Conservation (phyloP, 2,329 filamentous ascomycete genomes). For the Fusarium dlaminii region DNA sequence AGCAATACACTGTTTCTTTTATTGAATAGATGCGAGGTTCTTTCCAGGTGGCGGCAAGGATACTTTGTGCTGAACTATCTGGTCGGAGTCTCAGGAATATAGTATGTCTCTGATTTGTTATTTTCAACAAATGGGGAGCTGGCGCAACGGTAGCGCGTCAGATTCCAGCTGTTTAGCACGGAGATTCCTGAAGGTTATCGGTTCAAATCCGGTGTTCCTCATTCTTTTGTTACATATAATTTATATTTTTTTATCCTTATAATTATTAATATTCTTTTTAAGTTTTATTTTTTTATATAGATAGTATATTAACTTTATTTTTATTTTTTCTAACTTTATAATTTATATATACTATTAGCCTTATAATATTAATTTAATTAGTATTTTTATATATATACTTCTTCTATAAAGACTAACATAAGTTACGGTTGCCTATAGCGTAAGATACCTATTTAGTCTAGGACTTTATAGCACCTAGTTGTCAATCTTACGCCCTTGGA, state of each 20-base stretch:
- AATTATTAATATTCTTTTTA: not conserved
- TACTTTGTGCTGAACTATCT: no score
- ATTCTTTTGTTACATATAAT: not conserved
- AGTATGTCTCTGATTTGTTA: fast-evolving
- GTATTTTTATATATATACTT: not conserved
- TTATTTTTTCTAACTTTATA: no score
- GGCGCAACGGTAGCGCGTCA: slow-evolving; percentile 12
- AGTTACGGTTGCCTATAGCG: not conserved
- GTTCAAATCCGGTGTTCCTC: slow-evolving; percentile 30
- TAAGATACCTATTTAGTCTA: not conserved
- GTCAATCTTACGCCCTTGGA: slow-evolving; percentile 29
- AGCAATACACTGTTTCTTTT: not conserved
- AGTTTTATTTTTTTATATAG: not conserved
- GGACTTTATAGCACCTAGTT: not conserved
- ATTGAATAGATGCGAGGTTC: not conserved
- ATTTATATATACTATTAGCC: not conserved
- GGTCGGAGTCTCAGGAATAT: fast-evolving
- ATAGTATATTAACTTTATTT: no score
- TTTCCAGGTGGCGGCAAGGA: not conserved
- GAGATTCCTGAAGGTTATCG: slow-evolving; percentile 26
- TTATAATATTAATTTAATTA: not conserved
- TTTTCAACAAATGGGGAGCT: slow-evolving; percentile 16
- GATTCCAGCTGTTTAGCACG: slow-evolving; percentile 10
- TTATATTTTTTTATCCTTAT: no score
- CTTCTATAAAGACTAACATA: not conserved